These are phyloP conservation scores for Chalciporus chontae DNA, from an alignment of 768 basidiomycete species.

Conservation along the genomic window DNA sequence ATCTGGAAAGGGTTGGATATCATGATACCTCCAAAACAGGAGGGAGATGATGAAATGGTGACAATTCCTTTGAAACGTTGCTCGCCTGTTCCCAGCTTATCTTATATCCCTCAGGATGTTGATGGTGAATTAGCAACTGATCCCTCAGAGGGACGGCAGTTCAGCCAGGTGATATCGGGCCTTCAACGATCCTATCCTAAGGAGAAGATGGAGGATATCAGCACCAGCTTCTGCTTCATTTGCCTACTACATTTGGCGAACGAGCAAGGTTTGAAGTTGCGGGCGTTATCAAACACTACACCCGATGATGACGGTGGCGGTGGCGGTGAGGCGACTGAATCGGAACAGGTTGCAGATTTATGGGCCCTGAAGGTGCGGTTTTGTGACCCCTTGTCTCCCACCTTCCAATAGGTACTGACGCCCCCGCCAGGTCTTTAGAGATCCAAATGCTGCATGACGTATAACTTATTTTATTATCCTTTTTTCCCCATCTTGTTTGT, in stretches of 20 bases:
- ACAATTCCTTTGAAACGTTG: conserved; percentile 6
- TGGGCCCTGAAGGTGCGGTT: conserved; percentile 68
- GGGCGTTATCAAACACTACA: conserved; percentile 41
- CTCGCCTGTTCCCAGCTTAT: neutral
- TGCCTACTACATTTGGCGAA: conserved; percentile 95
- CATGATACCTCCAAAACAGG: conserved; percentile 40
- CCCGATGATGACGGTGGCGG: conserved; percentile 34
- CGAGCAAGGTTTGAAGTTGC: conserved; percentile 89
- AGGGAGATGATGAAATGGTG: conserved; percentile 55
- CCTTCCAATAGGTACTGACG: neutral
- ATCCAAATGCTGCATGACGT: conserved; percentile 37
- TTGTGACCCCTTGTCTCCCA: neutral
- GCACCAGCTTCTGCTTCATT: conserved; percentile 99
- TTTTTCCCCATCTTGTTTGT: conserved; percentile 10
- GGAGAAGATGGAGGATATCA: conserved; percentile 97
- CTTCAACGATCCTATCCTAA: conserved; percentile 79
- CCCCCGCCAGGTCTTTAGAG: conserved; percentile 40
- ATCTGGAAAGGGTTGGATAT: conserved; percentile 95
- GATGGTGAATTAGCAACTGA: conserved; percentile 54
- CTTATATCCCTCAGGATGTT: conserved; percentile 42
- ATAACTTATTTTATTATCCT: conserved; percentile 21
- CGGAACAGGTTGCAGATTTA: conserved; percentile 59
- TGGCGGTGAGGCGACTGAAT: conserved; percentile 32
- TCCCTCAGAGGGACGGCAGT: conserved; percentile 62
- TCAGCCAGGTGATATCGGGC: conserved; percentile 78